These are phyloP conservation scores for Skeletonema tropicum DNA, from an alignment of 108 stramenopile genomes.

Conservation along the genomic window DNA sequence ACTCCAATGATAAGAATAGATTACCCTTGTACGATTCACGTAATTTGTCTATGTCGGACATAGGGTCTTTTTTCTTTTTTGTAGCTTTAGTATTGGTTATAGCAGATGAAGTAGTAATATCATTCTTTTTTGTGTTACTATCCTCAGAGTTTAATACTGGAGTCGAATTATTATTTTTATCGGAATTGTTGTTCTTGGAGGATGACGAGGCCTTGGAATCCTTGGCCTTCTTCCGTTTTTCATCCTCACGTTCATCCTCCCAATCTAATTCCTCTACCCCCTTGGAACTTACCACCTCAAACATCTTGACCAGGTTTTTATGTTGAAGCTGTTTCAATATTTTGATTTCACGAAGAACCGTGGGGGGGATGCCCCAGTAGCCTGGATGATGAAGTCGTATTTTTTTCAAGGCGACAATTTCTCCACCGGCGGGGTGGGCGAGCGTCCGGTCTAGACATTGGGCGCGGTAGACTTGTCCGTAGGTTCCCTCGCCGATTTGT, in stretches of 20 bases:
- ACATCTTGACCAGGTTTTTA: constrained; percentile 73
- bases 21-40: constrained; percentile 87
- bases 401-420: constrained; percentile 83
- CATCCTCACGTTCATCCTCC: constrained; percentile 64
- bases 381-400: constrained; percentile 71
- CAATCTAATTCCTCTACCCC: constrained; percentile 79
- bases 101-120: constrained; percentile 7
- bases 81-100: constrained; percentile 1
- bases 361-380: constrained; percentile 77
- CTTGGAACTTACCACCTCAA: constrained; percentile 87
- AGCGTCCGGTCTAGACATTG: constrained; percentile 52
- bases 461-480: constrained; percentile 87
- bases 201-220: neutral
- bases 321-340: constrained; percentile 80
- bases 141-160: constrained; percentile 10
- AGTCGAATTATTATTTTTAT: constrained; percentile 26
- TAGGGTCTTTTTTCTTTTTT: constrained; percentile 20
- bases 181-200: neutral
- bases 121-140: constrained; percentile 39
- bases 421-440: constrained; percentile 21
- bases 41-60: constrained; percentile 16
- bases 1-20: constrained; percentile 82
- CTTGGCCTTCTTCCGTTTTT: constrained; percentile 30
- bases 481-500: constrained; percentile 90
- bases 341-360: constrained; percentile 86